Evolutionary conservation across 2,329 filamentous ascomycete genomes (phyloP), one percentile per base, ranked within the genome.

Genomic region (Albophoma yamanashiensis): DNA sequence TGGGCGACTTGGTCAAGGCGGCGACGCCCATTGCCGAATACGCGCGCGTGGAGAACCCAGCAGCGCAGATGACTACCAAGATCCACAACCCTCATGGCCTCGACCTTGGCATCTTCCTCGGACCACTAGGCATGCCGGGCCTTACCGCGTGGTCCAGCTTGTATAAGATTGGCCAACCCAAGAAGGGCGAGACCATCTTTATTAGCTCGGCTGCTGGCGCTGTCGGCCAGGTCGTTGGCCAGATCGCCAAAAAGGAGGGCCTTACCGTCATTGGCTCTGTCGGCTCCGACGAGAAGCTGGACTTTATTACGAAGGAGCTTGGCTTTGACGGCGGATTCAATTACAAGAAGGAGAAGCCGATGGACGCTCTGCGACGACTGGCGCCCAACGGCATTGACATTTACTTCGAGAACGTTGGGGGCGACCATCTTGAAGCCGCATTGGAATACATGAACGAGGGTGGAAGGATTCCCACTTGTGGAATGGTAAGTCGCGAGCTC

Each of bases 171-270:
- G 87, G 83, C 0, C 74, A 85, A 66, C 82, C 87, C 39, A 82
- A 84, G 68, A 73, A 78, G 61, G 87, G 86, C 1, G 86, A 91
- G 66, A 92, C 89, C 45, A 91, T 96, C 69, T 91, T 93, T 73
- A 81, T 96, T 65, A 89, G 85, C 61, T 87, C 89, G 3, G 91
- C 91, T 0, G 88, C 87, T 4, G 91, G 91, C 38, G 90, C 89
- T 1, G 91, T 95, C 3, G 91, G 91, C 4, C 88, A 92, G 73
- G 72, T 94, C 9, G 91, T 94, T 25, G 91, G 91, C 7, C 91
- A 94, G 75, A 75, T 95, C 53, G 90, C 89, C 62, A 93, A 93
- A 81, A 84, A 86, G 62, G 87, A 92, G 73, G 91, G 91, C 2
- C 74, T 94, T 60, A 86, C 75, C 53, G 91, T 95, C 47, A 87